Conservation (phyloP, 1,284 basidiomycete genomes). For the Inonotus hispidus region DNA sequence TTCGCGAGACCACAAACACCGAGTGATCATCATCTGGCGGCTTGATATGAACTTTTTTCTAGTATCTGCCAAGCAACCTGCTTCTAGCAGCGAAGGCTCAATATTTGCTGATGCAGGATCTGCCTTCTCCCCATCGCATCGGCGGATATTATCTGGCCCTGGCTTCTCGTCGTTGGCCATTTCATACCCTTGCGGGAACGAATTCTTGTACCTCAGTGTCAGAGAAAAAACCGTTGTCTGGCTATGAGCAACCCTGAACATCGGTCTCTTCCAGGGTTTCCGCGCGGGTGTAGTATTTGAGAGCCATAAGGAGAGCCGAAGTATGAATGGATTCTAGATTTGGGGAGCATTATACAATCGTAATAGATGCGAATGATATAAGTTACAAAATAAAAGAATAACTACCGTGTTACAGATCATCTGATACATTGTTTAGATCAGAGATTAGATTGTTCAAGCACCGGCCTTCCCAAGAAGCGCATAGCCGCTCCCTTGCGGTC, state of each 20-base stretch:
- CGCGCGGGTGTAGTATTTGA: neutral
- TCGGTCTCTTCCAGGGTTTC: neutral
- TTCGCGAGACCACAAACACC: too few species aligned
- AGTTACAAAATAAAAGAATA: neutral
- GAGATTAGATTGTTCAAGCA: constrained; percentile 25
- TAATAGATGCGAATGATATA: neutral
- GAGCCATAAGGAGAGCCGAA: neutral
- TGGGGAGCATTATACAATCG: too few species aligned
- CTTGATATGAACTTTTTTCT: neutral
- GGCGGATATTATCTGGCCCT: neutral
- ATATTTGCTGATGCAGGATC: neutral
- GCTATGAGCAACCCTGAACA: neutral
- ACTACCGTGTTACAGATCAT: neutral
- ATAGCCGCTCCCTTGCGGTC: constrained; percentile 68
- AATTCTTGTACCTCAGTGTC: neutral
- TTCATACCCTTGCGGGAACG: neutral
- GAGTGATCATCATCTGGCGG: too few species aligned
- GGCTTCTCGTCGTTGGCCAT: neutral
- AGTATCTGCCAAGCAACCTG: neutral
- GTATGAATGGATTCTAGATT: neutral
- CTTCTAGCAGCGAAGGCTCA: neutral
- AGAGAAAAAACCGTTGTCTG: neutral
- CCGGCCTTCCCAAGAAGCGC: constrained; percentile 63
- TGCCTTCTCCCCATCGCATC: neutral
- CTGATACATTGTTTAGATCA: neutral